phyloP scores from a whole-genome alignment of 2,329 filamentous ascomycete genomes.

The Ascochyta viciae-villosae region DNA sequence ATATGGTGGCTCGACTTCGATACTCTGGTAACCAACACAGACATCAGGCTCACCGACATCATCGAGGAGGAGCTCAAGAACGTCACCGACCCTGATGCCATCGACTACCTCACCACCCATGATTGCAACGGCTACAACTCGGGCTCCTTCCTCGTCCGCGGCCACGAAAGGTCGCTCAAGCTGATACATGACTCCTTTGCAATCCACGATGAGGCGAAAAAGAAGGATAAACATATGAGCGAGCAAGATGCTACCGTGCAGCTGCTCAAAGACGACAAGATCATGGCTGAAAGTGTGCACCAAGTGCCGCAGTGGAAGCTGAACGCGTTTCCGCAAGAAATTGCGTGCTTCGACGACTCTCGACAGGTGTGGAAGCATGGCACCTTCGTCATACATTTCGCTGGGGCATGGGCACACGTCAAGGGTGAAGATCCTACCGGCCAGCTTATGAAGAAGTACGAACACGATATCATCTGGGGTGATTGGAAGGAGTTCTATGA shows the following conservation, averaged over 20 bases:
- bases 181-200: constrained; percentile 43
- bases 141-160: constrained; percentile 50
- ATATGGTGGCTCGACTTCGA: constrained; percentile 55
- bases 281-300: constrained; percentile 27
- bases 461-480: constrained; percentile 42
- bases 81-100: constrained; percentile 36
- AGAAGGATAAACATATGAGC: constrained; percentile 34
- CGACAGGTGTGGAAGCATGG: constrained; percentile 42
- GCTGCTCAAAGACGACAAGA: constrained; percentile 38
- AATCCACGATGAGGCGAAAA: constrained; percentile 33
- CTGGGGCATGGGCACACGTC: constrained; percentile 52
- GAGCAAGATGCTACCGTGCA: constrained; percentile 51
- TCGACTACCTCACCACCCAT: constrained; percentile 49
- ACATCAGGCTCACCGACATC: constrained; percentile 45
- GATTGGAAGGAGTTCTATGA: constrained; percentile 41
- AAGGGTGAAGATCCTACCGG: constrained; percentile 50
- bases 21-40: constrained; percentile 51
- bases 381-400: constrained; percentile 51
- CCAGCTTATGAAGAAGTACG: constrained; percentile 49
- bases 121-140: constrained; percentile 52
- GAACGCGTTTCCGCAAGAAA: constrained; percentile 52
- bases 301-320: constrained; percentile 48
- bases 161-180: constrained; percentile 43
- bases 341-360: constrained; percentile 47
- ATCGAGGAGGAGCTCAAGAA: constrained; percentile 45